A percentile compares a stretch with the other conserved stretches of the same genome.
These are phyloP conservation scores for Agaricus bisporus DNA, from an alignment of 768 basidiomycete species.

Conservation along the genomic window DNA sequence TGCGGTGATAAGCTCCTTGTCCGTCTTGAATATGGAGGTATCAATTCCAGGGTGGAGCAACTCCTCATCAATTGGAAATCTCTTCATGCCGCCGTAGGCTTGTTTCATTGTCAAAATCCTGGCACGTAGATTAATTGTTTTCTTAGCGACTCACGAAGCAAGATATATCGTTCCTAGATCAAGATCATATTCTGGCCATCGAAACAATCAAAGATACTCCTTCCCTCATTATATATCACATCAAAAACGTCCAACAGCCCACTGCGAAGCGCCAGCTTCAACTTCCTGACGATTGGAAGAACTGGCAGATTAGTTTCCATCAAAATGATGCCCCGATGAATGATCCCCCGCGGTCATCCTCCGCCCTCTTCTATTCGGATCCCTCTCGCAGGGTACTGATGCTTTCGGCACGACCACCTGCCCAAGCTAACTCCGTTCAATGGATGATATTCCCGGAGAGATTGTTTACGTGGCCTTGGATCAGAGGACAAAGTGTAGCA, in stretches of 20 bases:
- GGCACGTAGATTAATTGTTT: slow-evolving; percentile 8
- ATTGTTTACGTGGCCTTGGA: slow-evolving; percentile 36
- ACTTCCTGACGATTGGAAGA: slow-evolving; percentile 47
- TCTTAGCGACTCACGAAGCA: slow-evolving; percentile 45
- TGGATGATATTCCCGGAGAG: slow-evolving; percentile 53
- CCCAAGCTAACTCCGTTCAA: slow-evolving; percentile 28
- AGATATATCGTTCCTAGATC: slow-evolving; percentile 39
- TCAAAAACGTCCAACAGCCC: slow-evolving; percentile 35
- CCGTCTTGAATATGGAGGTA: slow-evolving; percentile 30
- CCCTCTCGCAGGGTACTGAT: slow-evolving; percentile 44
- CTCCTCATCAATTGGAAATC: slow-evolving; percentile 46
- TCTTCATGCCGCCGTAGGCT: slow-evolving; percentile 37
- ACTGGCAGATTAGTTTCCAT: slow-evolving; percentile 39
- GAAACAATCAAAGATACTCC: slow-evolving; percentile 29
- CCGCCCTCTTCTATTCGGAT: slow-evolving; percentile 52
- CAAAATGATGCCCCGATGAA: slow-evolving; percentile 38
- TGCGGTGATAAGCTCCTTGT: slow-evolving; percentile 39
- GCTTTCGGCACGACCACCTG: slow-evolving; percentile 36
- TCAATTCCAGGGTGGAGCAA: slow-evolving; percentile 34
- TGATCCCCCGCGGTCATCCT: slow-evolving; percentile 26
- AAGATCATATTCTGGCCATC: slow-evolving; percentile 37
- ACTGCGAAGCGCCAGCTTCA: slow-evolving; percentile 46
- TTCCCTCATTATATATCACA: slow-evolving; percentile 40
- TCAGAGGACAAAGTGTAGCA: slow-evolving; percentile 36
- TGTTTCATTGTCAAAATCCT: not conserved